Conservation (phyloP, 768 basidiomycete genomes). For the Serendipita sp. region DNA sequence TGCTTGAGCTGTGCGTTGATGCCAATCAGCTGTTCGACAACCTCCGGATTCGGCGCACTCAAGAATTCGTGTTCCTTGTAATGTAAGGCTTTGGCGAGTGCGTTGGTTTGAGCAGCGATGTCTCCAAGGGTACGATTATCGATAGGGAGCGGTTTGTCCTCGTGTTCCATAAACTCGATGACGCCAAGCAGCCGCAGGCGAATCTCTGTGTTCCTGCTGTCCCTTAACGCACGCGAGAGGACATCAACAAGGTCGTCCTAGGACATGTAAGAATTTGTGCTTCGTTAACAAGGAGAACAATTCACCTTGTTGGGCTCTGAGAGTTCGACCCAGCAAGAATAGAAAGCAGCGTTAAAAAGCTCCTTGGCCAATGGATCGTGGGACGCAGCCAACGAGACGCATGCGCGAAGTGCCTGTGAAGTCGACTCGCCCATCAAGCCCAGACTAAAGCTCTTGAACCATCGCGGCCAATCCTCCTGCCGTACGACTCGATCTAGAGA, state of each 20-base stretch:
- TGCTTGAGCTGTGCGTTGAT: slow-evolving; percentile 37
- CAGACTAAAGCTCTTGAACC: slow-evolving; percentile 27
- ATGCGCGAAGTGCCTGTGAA: slow-evolving; percentile 30
- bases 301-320: slow-evolving; percentile 29
- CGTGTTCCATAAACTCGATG: slow-evolving; percentile 37
- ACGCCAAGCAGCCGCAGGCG: slow-evolving; percentile 30
- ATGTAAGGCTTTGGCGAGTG: slow-evolving; percentile 35
- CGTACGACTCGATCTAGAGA: slow-evolving; percentile 20
- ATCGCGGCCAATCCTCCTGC: slow-evolving; percentile 29
- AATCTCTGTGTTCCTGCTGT: slow-evolving; percentile 27
- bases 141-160: slow-evolving; percentile 31
- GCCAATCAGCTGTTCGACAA: slow-evolving; percentile 32
- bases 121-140: slow-evolving; percentile 27
- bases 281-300: neutral
- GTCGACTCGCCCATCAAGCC: slow-evolving; percentile 33
- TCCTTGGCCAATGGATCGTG: slow-evolving; percentile 28
- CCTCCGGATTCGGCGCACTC: slow-evolving; percentile 21
- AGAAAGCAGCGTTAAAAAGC: slow-evolving; percentile 37
- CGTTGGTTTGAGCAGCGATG: slow-evolving; percentile 29
- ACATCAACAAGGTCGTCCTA: slow-evolving; percentile 31
- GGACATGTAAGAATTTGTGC: neutral
- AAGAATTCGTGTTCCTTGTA: slow-evolving; percentile 37
- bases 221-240: slow-evolving; percentile 23
- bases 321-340: slow-evolving; percentile 32
- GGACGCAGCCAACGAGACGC: slow-evolving; percentile 26